Evolutionary conservation across 1,139 yeast genomes (phyloP).

Genomic region (Candida albicans): DNA sequence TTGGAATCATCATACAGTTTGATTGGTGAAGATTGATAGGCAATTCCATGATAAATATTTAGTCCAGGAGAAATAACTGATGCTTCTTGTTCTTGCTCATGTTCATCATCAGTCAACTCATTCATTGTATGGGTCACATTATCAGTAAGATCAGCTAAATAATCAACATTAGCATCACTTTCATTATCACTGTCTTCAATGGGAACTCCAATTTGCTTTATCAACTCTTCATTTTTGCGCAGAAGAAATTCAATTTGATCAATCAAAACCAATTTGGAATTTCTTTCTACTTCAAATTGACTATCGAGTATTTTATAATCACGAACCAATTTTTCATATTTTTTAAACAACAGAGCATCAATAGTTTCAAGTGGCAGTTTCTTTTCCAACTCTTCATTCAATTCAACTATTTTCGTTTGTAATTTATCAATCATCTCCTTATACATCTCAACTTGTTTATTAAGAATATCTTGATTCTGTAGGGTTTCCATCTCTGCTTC

Average conservation of each 20-base stretch:
- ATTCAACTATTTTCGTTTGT: slow-evolving; percentile 27
- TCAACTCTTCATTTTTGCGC: slow-evolving; percentile 34
- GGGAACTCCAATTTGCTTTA: slow-evolving; percentile 13
- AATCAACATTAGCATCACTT: background rate
- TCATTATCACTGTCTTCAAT: slow-evolving; percentile 1
- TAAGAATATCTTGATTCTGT: slow-evolving; percentile 29
- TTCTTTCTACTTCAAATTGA: slow-evolving; percentile 48
- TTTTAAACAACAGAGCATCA: slow-evolving; percentile 17
- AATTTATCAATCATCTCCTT: slow-evolving; percentile 34
- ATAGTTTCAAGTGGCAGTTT: slow-evolving; percentile 6
- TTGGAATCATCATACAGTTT: slow-evolving; percentile 16
- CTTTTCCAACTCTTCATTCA: slow-evolving; percentile 24
- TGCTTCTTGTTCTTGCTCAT: slow-evolving; percentile 18
- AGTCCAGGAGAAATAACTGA: slow-evolving; percentile 9
- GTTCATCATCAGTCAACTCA: slow-evolving; percentile 13
- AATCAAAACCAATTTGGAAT: slow-evolving; percentile 51
- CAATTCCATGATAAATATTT: slow-evolving; percentile 1
- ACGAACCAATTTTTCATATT: slow-evolving; percentile 33
- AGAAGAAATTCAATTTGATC: slow-evolving; percentile 55
- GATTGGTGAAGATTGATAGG: slow-evolving; percentile 28
- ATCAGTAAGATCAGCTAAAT: background rate
- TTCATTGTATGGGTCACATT: slow-evolving; percentile 3
- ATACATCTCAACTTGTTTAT: slow-evolving; percentile 31
- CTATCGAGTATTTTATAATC: slow-evolving; percentile 42
- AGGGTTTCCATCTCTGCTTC: slow-evolving; percentile 22